Evolutionary conservation across 139 green algal genomes (phyloP).

Genomic region (Chlorella sp.): DNA sequence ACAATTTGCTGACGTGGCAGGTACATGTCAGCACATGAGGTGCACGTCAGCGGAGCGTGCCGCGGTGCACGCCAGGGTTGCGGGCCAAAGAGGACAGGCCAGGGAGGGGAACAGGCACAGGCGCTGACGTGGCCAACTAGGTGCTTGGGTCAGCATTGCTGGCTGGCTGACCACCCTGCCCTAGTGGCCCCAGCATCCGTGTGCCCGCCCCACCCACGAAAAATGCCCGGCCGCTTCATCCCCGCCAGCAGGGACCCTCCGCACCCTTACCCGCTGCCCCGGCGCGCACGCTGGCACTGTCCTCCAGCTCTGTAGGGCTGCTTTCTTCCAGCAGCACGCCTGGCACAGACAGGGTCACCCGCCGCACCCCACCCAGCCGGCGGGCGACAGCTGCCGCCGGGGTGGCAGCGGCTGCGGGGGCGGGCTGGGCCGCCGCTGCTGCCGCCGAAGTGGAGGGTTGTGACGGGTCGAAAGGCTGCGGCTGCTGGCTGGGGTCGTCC

Average conservation of each 20-base stretch:
- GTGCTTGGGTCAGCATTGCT: too few relatives aligned
- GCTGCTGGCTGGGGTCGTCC: neutral
- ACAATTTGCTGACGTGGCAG: too few relatives aligned
- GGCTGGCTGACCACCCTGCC: too few relatives aligned
- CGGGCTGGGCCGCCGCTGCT: neutral
- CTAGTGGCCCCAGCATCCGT: too few relatives aligned
- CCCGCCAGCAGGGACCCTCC: neutral
- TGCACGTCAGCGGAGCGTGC: too few relatives aligned
- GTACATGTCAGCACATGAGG: too few relatives aligned
- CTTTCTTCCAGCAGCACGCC: constrained; percentile 75
- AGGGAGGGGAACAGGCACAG: too few relatives aligned
- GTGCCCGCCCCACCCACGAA: too few relatives aligned
- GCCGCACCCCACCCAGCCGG: constrained; percentile 61
- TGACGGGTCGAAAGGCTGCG: neutral
- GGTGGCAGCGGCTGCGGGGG: neutral
- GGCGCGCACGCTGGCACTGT: constrained; percentile 60
- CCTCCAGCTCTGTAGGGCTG: constrained; percentile 52
- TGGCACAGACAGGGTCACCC: constrained; percentile 71
- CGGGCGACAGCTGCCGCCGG: constrained; percentile 37
- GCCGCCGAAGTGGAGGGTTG: constrained; percentile 1
- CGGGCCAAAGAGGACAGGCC: too few relatives aligned
- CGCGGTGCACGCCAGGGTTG: too few relatives aligned
- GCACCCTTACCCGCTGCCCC: constrained; percentile 44
- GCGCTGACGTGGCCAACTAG: too few relatives aligned
- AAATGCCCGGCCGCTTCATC: too few relatives aligned